Percentiles rank a stretch among this genome's conserved stretches.
phyloP scores from a whole-genome alignment of 495 filamentous ascomycete genomes.

The Penicillium robsamsonii region DNA sequence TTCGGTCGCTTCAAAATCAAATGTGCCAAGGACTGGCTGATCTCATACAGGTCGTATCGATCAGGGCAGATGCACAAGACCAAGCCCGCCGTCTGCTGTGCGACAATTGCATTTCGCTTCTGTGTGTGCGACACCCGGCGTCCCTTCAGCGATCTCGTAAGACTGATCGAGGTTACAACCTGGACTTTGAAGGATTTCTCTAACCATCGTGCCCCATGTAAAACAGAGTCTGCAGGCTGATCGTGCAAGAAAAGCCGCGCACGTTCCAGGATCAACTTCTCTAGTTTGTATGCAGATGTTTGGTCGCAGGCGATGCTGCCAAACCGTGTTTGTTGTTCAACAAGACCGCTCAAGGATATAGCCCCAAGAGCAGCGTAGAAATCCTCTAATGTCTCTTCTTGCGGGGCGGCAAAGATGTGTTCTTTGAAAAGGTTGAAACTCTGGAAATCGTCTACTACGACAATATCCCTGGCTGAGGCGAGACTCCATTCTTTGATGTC shows the following conservation, averaged over 20 bases:
- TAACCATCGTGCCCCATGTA: constrained; percentile 83
- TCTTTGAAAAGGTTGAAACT: constrained; percentile 82
- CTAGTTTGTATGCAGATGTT: constrained; percentile 54
- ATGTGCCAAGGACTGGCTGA: constrained; percentile 77
- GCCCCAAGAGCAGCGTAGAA: constrained; percentile 67
- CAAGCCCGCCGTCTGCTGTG: constrained; percentile 43
- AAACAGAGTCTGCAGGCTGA: constrained; percentile 62
- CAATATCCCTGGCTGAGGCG: constrained; percentile 63
- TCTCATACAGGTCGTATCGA: constrained; percentile 78
- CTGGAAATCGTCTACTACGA: constrained; percentile 83
- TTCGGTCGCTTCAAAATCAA: constrained; percentile 78
- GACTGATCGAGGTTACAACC: constrained; percentile 67
- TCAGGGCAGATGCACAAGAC: constrained; percentile 59
- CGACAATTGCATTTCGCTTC: constrained; percentile 66
- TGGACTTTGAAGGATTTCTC: constrained; percentile 81
- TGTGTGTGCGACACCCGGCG: constrained; percentile 64
- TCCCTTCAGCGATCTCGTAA: constrained; percentile 69
- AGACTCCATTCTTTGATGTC: constrained; percentile 76
- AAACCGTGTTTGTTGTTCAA: constrained; percentile 48
- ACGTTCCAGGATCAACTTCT: constrained; percentile 79
- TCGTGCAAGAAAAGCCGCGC: constrained; percentile 85
- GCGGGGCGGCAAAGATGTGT: constrained; percentile 75
- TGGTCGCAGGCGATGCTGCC: constrained; percentile 55
- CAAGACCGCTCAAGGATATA: constrained; percentile 39
- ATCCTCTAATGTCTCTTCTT: constrained; percentile 79